These are phyloP conservation scores for Citrus glauca DNA, from an alignment of 345 rosid species.

Conservation along the genomic window DNA sequence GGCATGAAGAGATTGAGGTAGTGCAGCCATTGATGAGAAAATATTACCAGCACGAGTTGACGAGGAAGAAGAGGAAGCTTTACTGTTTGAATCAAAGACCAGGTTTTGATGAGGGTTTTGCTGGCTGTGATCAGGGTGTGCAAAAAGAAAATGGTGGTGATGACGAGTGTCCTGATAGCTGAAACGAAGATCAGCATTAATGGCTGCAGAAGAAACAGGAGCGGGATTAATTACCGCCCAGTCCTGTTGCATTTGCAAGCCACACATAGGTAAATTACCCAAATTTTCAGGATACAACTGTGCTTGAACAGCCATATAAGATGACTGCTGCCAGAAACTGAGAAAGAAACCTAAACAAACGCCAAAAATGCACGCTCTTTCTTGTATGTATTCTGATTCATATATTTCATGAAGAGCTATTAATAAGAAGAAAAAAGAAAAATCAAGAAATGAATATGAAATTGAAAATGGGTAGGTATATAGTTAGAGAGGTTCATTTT, in stretches of 20 bases:
- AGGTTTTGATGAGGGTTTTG: slow-evolving; percentile 4
- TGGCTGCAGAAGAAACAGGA: neutral
- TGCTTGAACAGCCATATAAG: slow-evolving; percentile 35
- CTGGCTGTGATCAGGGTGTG: neutral
- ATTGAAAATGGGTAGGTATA: slow-evolving; percentile 16
- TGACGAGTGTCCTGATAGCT: slow-evolving; percentile 19
- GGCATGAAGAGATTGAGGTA: slow-evolving; percentile 23
- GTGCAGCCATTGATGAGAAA: slow-evolving; percentile 12
- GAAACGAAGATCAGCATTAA: slow-evolving; percentile 11
- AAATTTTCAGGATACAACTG: slow-evolving; percentile 27
- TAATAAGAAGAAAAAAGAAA: neutral
- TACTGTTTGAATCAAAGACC: neutral
- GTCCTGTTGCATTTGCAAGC: slow-evolving; percentile 24
- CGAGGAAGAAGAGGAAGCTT: slow-evolving; percentile 13
- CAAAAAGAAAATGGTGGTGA: slow-evolving; percentile 9
- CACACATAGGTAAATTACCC: slow-evolving; percentile 21
- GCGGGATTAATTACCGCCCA: slow-evolving; percentile 19
- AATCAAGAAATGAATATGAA: slow-evolving; percentile 1
- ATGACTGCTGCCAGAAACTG: neutral
- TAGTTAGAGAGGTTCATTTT: slow-evolving; percentile 11
- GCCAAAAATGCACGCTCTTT: slow-evolving; percentile 12
- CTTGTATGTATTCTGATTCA: slow-evolving; percentile 2
- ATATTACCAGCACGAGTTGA: neutral
- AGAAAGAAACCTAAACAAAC: slow-evolving; percentile 1
- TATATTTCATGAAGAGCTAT: slow-evolving; percentile 7